Percentiles rank a stretch among this genome's conserved stretches.
phyloP scores from a whole-genome alignment of 2,329 filamentous ascomycete species.

The Chrysoporthe austroafricana region DNA sequence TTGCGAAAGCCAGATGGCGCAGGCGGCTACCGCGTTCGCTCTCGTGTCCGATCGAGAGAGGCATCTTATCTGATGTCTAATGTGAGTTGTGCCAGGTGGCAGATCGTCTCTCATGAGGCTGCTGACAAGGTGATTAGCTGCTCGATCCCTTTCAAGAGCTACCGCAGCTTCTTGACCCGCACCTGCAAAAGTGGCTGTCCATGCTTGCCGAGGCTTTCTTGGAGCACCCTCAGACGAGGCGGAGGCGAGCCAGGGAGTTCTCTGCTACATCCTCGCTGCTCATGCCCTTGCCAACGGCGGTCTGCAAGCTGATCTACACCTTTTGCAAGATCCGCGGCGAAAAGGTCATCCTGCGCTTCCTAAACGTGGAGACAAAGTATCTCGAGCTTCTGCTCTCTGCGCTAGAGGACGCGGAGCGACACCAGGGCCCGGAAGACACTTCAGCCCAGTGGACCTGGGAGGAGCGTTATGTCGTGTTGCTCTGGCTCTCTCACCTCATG shows the following conservation, averaged over 20 bases:
- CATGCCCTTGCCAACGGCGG: constrained; percentile 66
- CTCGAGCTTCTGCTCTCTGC: constrained; percentile 79
- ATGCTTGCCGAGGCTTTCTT: constrained; percentile 77
- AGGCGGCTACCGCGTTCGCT: constrained; percentile 47
- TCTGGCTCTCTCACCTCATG: constrained; percentile 85
- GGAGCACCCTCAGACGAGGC: constrained; percentile 59
- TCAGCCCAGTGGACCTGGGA: constrained; percentile 70
- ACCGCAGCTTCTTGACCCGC: constrained; percentile 87
- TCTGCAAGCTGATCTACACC: constrained; percentile 81
- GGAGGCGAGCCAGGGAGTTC: constrained; percentile 40
- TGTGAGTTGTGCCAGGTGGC: constrained; percentile 38
- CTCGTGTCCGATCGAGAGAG: constrained; percentile 55
- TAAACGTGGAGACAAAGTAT: constrained; percentile 86
- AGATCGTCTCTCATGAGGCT: constrained; percentile 25
- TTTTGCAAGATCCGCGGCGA: constrained; percentile 94
- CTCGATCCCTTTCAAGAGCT: constrained; percentile 94
- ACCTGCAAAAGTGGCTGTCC: constrained; percentile 76
- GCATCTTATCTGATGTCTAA: constrained; percentile 51
- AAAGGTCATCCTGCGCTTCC: constrained; percentile 88
- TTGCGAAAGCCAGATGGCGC: constrained; percentile 55
- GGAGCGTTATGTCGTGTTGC: constrained; percentile 81
- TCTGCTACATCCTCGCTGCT: constrained; percentile 45
- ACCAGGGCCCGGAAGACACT: constrained; percentile 17
- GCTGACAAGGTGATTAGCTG: constrained; percentile 37
- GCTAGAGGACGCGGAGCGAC: constrained; percentile 65